Evolutionary conservation across 2,329 filamentous ascomycete genomes (phyloP).

Genomic region (Penicillium concentricum): DNA sequence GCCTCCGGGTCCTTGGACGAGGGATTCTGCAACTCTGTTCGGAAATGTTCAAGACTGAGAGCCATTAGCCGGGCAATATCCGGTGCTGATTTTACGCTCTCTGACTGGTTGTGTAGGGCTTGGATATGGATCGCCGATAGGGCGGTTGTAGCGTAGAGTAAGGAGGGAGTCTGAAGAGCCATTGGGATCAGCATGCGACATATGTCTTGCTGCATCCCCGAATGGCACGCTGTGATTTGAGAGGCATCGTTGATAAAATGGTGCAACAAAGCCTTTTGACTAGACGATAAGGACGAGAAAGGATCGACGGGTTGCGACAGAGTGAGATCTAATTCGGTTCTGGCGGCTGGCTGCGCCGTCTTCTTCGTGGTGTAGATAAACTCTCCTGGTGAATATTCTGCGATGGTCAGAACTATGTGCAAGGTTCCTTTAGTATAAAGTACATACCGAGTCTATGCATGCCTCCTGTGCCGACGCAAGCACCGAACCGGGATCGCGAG

Average conservation of each 20-base stretch:
- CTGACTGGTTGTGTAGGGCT: slow-evolving; percentile 36
- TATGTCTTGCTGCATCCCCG: slow-evolving; percentile 43
- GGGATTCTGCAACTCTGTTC: slow-evolving; percentile 39
- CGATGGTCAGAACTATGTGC: background rate
- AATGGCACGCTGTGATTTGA: slow-evolving; percentile 42
- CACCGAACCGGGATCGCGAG: slow-evolving; percentile 40
- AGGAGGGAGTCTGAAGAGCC: slow-evolving; percentile 43
- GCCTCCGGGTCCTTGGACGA: slow-evolving; percentile 33
- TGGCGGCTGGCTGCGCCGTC: slow-evolving; percentile 11
- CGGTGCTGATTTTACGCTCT: slow-evolving; percentile 37
- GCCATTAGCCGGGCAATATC: slow-evolving; percentile 42
- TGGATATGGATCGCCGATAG: slow-evolving; percentile 45
- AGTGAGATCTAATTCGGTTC: slow-evolving; percentile 20
- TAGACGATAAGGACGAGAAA: slow-evolving; percentile 36
- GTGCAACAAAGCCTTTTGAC: slow-evolving; percentile 40
- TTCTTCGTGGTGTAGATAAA: slow-evolving; percentile 40
- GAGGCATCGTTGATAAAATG: slow-evolving; percentile 45
- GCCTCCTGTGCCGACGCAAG: slow-evolving; percentile 33
- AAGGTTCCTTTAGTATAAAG: background rate
- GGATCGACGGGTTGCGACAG: slow-evolving; percentile 36
- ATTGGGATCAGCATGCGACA: slow-evolving; percentile 46
- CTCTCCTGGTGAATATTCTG: slow-evolving; percentile 42
- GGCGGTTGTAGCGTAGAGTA: slow-evolving; percentile 45
- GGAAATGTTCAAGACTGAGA: slow-evolving; percentile 43
- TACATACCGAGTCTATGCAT: slow-evolving; percentile 38